phyloP scores from a whole-genome alignment of 768 basidiomycete species.

The Dentipellis sp. region DNA sequence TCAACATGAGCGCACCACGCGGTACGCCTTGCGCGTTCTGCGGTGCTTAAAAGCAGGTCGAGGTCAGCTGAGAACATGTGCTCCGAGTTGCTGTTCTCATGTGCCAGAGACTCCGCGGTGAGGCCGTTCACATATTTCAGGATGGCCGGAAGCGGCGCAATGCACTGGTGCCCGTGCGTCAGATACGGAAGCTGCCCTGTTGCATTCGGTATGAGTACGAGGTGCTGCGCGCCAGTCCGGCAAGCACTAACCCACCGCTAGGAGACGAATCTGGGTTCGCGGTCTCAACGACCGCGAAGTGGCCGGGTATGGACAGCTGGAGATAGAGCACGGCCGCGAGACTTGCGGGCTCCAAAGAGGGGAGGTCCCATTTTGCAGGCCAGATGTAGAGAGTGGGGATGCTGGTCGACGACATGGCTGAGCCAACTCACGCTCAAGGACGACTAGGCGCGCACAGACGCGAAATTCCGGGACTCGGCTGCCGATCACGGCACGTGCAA shows the following conservation, averaged over 20 bases:
- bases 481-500: neutral
- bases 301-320: slow-evolving; percentile 60
- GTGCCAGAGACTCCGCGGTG: slow-evolving; percentile 22
- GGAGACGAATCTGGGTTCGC: slow-evolving; percentile 67
- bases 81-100: slow-evolving; percentile 11
- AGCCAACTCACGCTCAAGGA: neutral
- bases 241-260: slow-evolving; percentile 43
- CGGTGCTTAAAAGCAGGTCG: slow-evolving; percentile 35
- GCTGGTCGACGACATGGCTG: slow-evolving; percentile 11
- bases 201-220: neutral
- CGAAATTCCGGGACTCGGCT: neutral
- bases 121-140: slow-evolving; percentile 54
- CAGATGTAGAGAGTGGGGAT: slow-evolving; percentile 46
- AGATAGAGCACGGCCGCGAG: slow-evolving; percentile 59
- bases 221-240: neutral
- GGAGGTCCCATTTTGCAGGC: slow-evolving; percentile 57
- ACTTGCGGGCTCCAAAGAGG: slow-evolving; percentile 60
- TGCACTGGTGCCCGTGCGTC: slow-evolving; percentile 41
- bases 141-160: slow-evolving; percentile 52
- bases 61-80: slow-evolving; percentile 27
- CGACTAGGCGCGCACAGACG: neutral
- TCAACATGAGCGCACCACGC: slow-evolving; percentile 66
- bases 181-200: slow-evolving; percentile 69
- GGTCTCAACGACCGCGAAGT: slow-evolving; percentile 52
- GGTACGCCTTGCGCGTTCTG: slow-evolving; percentile 41